Percentiles rank a stretch among this genome's conserved stretches.
These are phyloP conservation scores for Hyaloperonospora arabidopsidis DNA, from an alignment of 352 stramenopile species.

Conservation along the genomic window DNA sequence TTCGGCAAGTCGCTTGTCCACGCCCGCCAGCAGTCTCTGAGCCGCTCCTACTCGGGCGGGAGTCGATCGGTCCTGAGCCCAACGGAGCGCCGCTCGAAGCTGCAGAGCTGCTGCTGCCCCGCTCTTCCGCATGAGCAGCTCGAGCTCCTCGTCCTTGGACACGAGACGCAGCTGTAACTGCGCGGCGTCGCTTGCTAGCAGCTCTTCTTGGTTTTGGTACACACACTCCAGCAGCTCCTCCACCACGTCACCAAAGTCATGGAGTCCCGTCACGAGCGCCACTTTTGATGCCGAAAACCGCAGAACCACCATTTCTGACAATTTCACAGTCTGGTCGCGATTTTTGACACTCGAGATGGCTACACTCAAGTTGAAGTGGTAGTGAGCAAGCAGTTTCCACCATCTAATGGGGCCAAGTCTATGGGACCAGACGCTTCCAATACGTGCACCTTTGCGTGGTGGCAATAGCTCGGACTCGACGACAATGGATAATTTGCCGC, in stretches of 20 bases:
- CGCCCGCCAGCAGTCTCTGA: constrained; percentile 30
- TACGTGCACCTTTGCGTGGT: no score
- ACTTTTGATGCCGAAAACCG: constrained; percentile 69
- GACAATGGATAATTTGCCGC: no score
- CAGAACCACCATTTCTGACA: constrained; percentile 28
- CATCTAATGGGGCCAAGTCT: no score
- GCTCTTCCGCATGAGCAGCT: constrained; percentile 43
- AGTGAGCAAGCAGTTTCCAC: no score
- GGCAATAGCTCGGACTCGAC: no score
- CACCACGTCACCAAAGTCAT: constrained; percentile 55
- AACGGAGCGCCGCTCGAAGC: constrained; percentile 43
- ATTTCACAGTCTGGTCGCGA: no score
- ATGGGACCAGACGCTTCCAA: no score
- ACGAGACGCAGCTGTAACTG: constrained; percentile 40
- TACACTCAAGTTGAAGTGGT: no score
- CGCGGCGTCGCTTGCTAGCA: constrained; percentile 41
- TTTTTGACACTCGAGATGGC: no score
- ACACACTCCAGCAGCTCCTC: constrained; percentile 43
- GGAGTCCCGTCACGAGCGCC: constrained; percentile 54
- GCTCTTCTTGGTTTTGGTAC: constrained; percentile 56
- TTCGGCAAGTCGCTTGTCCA: constrained; percentile 36
- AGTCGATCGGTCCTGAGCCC: constrained; percentile 29
- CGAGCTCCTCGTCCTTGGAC: constrained; percentile 51
- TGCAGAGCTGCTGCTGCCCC: constrained; percentile 28
- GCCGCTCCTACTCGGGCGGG: constrained; percentile 27